These are phyloP conservation scores for Phlegmacium glaucopus DNA, from an alignment of 768 basidiomycete genomes.

Conservation along the genomic window DNA sequence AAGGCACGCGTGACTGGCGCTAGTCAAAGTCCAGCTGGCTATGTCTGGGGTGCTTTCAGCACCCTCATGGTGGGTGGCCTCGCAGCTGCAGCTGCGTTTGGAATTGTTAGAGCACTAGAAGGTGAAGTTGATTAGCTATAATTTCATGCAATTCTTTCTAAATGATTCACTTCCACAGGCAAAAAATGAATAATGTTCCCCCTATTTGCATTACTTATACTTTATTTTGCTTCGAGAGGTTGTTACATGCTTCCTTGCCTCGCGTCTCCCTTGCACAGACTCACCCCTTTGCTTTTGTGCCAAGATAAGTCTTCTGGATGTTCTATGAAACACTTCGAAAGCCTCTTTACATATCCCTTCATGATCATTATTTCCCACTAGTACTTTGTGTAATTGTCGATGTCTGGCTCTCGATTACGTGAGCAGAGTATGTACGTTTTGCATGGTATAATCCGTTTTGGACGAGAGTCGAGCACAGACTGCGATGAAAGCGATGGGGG, in stretches of 20 bases:
- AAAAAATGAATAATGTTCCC: background rate
- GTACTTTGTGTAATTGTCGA: background rate
- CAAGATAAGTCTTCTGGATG: too few relatives aligned
- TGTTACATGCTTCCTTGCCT: too few relatives aligned
- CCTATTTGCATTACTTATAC: background rate
- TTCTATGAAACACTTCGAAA: too few relatives aligned
- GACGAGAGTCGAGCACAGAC: too few relatives aligned
- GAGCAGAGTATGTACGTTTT: too few relatives aligned
- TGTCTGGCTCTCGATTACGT: background rate
- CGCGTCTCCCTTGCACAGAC: too few relatives aligned
- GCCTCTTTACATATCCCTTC: too few relatives aligned
- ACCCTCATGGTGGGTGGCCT: conserved; percentile 88
- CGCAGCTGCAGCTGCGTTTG: conserved; percentile 73
- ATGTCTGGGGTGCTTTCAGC: conserved; percentile 83
- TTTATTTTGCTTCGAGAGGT: too few relatives aligned
- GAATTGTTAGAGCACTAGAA: conserved; percentile 47
- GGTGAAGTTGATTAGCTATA: conserved; percentile 13
- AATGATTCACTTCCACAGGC: background rate
- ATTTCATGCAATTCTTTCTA: background rate
- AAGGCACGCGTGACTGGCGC: conserved; percentile 90
- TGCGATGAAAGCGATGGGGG: too few relatives aligned
- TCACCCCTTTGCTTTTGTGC: background rate
- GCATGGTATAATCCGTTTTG: too few relatives aligned
- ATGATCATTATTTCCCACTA: too few relatives aligned
- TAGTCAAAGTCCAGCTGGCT: conserved; percentile 59